Conservation (phyloP, 2,329 filamentous ascomycete genomes). For the Hortaea sp. region DNA sequence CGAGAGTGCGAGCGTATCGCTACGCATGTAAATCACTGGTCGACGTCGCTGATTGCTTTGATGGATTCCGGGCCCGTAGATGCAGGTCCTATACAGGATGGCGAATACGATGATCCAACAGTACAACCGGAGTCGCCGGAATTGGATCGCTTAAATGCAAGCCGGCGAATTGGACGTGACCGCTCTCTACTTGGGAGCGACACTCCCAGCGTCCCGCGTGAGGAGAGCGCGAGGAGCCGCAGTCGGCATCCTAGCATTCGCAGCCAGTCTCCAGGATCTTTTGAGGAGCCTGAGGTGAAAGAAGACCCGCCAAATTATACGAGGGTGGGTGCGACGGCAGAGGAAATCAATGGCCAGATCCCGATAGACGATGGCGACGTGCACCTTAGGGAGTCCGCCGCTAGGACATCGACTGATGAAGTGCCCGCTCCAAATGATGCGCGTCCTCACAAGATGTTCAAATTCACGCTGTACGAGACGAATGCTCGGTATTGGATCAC, state of each 20-base stretch:
- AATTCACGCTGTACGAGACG: slow-evolving; percentile 96
- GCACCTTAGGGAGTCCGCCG: slow-evolving; percentile 11
- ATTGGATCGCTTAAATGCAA: slow-evolving; percentile 2
- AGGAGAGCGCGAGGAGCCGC: neutral
- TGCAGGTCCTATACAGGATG: slow-evolving; percentile 16
- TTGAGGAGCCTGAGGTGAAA: neutral
- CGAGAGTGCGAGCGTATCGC: no score
- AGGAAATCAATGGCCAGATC: slow-evolving; percentile 15
- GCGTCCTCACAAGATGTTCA: slow-evolving; percentile 57
- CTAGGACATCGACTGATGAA: slow-evolving; percentile 4
- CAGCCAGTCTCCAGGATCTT: slow-evolving; percentile 6
- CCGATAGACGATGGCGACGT: slow-evolving; percentile 11
- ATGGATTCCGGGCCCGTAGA: slow-evolving; percentile 25
- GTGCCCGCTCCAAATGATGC: slow-evolving; percentile 1
- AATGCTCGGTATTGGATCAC: slow-evolving; percentile 89
- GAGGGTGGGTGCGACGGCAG: slow-evolving; percentile 19
- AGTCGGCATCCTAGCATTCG: slow-evolving; percentile 6
- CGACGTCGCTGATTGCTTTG: no score
- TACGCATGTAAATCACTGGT: no score
- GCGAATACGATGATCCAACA: slow-evolving; percentile 14
- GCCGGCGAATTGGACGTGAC: neutral
- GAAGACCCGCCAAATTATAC: slow-evolving; percentile 15
- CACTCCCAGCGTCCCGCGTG: neutral
- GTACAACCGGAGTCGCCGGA: slow-evolving; percentile 10
- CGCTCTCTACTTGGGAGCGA: slow-evolving; percentile 1